phyloP scores from a whole-genome alignment of 1,284 basidiomycete genomes.

The Trichosporon coremiiforme region DNA sequence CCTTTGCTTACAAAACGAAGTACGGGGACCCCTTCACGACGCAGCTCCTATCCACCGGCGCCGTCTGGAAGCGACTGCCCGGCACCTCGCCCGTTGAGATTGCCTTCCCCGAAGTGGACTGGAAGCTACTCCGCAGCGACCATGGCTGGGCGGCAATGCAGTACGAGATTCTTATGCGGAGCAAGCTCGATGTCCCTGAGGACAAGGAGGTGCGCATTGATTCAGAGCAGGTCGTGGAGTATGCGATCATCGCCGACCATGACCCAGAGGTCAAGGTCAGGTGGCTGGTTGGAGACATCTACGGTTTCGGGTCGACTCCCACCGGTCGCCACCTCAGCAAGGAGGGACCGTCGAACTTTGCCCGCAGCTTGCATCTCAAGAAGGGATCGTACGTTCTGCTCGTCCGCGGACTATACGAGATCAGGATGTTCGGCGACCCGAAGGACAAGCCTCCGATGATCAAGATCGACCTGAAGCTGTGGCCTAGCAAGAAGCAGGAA shows the following conservation, averaged over 20 bases:
- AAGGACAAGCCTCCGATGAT: constrained; percentile 39
- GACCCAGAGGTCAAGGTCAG: not conserved
- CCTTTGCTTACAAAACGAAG: not conserved
- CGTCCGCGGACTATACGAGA: constrained; percentile 49
- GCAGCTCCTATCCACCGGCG: not conserved
- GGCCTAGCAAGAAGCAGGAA: not conserved
- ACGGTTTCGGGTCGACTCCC: constrained; percentile 41
- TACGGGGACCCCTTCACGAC: not conserved
- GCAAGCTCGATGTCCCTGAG: constrained; percentile 21
- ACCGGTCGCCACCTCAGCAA: constrained; percentile 19
- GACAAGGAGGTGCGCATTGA: constrained; percentile 40
- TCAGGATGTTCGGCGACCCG: constrained; percentile 53
- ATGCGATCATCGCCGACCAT: constrained; percentile 43
- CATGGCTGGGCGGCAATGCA: constrained; percentile 55
- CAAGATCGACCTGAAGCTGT: constrained; percentile 29
- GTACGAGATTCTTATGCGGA: constrained; percentile 44
- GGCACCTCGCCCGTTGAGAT: not conserved
- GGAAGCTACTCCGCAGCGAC: constrained; percentile 49
- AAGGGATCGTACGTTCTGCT: constrained; percentile 46
- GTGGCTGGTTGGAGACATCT: constrained; percentile 54
- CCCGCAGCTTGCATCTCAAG: constrained; percentile 35
- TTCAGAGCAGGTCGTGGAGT: constrained; percentile 46
- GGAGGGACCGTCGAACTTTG: constrained; percentile 37
- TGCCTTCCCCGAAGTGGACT: constrained; percentile 28
- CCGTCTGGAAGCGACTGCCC: constrained; percentile 33